Evolutionary conservation across 1,139 yeast genomes (phyloP).

Genomic region (Meyerozyma sp.): DNA sequence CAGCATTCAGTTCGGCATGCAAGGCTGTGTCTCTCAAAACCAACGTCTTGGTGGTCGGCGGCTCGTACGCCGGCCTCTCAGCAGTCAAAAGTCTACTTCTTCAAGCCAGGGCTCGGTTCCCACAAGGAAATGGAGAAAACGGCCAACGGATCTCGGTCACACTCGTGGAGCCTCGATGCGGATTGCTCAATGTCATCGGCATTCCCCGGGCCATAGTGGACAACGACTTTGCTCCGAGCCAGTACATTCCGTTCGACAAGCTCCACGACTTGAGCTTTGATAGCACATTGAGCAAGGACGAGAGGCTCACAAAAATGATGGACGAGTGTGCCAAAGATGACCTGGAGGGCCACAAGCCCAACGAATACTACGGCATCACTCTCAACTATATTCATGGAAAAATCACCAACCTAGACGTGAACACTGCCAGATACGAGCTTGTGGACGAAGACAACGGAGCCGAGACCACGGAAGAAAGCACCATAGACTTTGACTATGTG

Average conservation of each 20-base stretch:
- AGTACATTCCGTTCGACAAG: slow-evolving; percentile 31
- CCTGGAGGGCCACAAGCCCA: slow-evolving; percentile 2
- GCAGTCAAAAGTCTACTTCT: slow-evolving; percentile 33
- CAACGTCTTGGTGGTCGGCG: slow-evolving; percentile 46
- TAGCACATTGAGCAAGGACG: slow-evolving; percentile 19
- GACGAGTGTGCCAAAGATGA: slow-evolving; percentile 4
- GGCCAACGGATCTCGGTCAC: slow-evolving; percentile 29
- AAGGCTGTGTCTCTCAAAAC: slow-evolving; percentile 2
- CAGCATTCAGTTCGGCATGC: background rate
- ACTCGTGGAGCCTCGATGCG: slow-evolving; percentile 47
- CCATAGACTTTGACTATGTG: slow-evolving; percentile 42
- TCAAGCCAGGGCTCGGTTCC: slow-evolving; percentile 16
- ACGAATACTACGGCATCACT: slow-evolving; percentile 10
- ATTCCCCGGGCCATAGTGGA: slow-evolving; percentile 46
- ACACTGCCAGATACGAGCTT: slow-evolving; percentile 19
- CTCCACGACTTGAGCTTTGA: slow-evolving; percentile 28
- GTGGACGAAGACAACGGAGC: slow-evolving; percentile 7
- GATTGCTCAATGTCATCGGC: slow-evolving; percentile 47
- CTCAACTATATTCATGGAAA: slow-evolving; percentile 37
- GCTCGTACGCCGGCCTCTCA: slow-evolving; percentile 47
- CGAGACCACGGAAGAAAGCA: slow-evolving; percentile 4
- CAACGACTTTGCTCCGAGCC: slow-evolving; percentile 39
- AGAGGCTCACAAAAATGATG: slow-evolving; percentile 10
- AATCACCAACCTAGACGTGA: slow-evolving; percentile 25
- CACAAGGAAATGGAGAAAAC: slow-evolving; percentile 7